Evolutionary conservation across 331 rosid genomes (phyloP).

Genomic region (Malus hybrid): DNA sequence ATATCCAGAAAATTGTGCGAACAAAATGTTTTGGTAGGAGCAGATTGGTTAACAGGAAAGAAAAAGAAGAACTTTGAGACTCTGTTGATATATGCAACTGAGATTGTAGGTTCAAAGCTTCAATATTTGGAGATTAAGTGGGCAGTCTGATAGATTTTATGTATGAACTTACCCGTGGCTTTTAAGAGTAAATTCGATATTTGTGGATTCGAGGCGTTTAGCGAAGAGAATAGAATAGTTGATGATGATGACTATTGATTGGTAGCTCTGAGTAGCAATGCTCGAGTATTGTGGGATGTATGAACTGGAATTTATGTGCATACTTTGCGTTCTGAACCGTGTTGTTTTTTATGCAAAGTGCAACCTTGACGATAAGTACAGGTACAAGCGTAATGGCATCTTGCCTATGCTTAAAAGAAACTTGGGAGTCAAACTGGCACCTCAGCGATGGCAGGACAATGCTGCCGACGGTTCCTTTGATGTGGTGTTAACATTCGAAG

Average conservation of each 20-base stretch:
- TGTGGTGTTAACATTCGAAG: conserved; percentile 77
- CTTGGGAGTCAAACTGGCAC: conserved; percentile 58
- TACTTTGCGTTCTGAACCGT: neutral
- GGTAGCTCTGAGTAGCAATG: neutral
- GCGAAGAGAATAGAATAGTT: neutral
- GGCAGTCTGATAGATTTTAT: neutral
- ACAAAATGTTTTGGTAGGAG: neutral
- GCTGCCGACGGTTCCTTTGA: conserved; percentile 80
- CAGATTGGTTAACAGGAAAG: neutral
- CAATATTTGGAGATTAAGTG: neutral
- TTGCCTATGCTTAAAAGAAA: conserved; percentile 92
- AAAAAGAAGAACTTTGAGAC: neutral
- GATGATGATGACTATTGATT: neutral
- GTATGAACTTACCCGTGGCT: neutral
- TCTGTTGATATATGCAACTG: neutral
- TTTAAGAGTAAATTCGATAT: neutral
- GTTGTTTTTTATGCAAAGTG: conserved; percentile 1
- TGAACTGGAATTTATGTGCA: neutral
- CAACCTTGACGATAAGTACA: conserved; percentile 42
- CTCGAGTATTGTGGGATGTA: conserved; percentile 1
- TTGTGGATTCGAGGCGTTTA: neutral
- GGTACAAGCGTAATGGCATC: conserved; percentile 86
- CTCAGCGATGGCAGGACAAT: conserved; percentile 95
- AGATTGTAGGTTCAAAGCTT: neutral
- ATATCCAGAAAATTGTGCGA: neutral